Base-by-base conservation (phyloP, 441 rosid species). In the Mallotus repandus region DNA sequence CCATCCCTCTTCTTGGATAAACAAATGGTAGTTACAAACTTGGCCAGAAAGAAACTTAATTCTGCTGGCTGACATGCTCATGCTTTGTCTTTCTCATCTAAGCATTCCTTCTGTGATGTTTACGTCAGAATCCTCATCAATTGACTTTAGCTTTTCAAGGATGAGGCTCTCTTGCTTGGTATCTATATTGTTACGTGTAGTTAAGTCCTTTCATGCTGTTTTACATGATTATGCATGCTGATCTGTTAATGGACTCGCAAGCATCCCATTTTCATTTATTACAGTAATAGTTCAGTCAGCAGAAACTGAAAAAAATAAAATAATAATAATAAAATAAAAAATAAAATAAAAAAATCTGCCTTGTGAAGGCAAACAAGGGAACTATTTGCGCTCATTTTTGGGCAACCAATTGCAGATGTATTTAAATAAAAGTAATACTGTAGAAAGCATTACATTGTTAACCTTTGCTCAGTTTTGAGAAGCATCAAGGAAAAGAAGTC, bases 91-190 rank as follows among this genome's bases (percentile, higher is more conserved):
- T 49, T 48, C 61, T 72, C 75, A 75, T 72, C 73, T 58, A 54
- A 64, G 67, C 22, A 52, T 52, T 57, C 71, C 76, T 60, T 77
- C 80, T 58, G 56, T 48, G 70, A 56, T 18, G 35, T 65, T 79
- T 22, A 71, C 14, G 48, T 68, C 81, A 58, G 81, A 78, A 58
- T 66, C 74, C 75, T 87, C 87, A 41, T 86, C 90, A 4, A 86
- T 80, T 35, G 83, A 75, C 74, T 87, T 87, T 74, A 95, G 87
- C 84, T 88, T 95, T 80, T 84, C 83, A 49, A 95, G 89, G 70
- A 95, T 91, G 70, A 84, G 25, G 73, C 45, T 86, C 88, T 95
- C 99, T 82, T 92, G 98, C 83, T 86, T 91, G 41, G 81, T 86
- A 78, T 92, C 97, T 89, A 77, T 75, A 48, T 73, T 69, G 71